Conservation (phyloP, 1,284 basidiomycete genomes). For the Caloboletus inedulis region DNA sequence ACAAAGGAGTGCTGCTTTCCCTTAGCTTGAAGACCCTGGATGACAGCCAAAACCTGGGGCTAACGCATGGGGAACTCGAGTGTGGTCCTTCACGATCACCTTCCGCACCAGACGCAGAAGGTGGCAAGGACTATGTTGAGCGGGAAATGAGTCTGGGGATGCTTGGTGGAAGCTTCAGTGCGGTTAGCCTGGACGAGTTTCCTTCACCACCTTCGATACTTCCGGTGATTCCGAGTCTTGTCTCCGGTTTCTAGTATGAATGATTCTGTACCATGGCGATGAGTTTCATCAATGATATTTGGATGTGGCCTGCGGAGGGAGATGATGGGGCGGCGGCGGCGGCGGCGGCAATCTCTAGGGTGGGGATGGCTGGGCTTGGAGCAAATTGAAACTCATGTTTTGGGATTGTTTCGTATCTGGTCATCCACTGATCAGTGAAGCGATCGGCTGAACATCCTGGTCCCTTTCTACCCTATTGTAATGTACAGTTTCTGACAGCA, state of each 20-base stretch:
- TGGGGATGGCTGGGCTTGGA: not conserved
- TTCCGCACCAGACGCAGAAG: slow-evolving; percentile 14
- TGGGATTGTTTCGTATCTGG: not conserved
- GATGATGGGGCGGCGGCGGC: too few relatives aligned
- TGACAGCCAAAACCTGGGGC: slow-evolving; percentile 12
- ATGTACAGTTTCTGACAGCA: not conserved
- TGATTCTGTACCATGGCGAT: not conserved
- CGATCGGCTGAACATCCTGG: not conserved
- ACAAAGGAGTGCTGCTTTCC: slow-evolving; percentile 42
- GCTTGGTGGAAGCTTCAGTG: slow-evolving; percentile 36
- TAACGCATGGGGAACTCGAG: slow-evolving; percentile 12
- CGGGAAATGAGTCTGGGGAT: slow-evolving; percentile 34
- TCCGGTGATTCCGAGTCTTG: slow-evolving; percentile 32
- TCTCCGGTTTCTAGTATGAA: slow-evolving; percentile 24
- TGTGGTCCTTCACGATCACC: slow-evolving; percentile 7
- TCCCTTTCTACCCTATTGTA: too few relatives aligned
- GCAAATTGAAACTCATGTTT: too few relatives aligned
- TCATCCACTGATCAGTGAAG: not conserved
- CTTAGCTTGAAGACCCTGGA: slow-evolving; percentile 18
- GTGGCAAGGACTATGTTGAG: slow-evolving; percentile 18
- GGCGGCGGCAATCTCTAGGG: too few relatives aligned
- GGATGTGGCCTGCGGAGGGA: not conserved
- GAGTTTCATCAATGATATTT: not conserved
- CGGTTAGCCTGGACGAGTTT: slow-evolving; percentile 43
- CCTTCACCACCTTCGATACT: slow-evolving; percentile 41